phyloP scores from a whole-genome alignment of 495 filamentous ascomycete species.

The Penicillium egyptiacum region DNA sequence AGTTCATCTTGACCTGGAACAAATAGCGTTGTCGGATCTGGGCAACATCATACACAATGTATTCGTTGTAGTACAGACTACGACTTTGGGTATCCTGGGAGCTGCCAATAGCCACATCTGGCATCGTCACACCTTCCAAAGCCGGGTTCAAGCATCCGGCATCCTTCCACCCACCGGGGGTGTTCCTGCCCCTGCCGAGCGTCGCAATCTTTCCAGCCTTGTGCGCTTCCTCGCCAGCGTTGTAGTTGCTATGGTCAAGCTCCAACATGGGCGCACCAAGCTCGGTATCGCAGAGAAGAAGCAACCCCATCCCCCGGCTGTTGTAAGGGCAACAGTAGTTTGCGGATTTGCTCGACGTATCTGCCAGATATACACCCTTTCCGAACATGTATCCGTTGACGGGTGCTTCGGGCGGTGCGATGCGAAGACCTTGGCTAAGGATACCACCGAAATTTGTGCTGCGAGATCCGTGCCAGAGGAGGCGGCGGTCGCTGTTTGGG shows the following conservation, averaged over 20 bases:
- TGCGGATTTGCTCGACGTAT: conserved; percentile 76
- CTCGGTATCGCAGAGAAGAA: conserved; percentile 79
- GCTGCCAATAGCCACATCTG: conserved; percentile 24
- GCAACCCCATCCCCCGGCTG: conserved; percentile 57
- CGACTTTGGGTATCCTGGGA: not conserved
- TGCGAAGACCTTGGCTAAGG: conserved; percentile 78
- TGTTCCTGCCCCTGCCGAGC: conserved; percentile 59
- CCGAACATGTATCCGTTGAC: conserved; percentile 79
- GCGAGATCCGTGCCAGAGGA: conserved; percentile 81
- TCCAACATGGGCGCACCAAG: conserved; percentile 69
- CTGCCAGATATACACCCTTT: conserved; percentile 88
- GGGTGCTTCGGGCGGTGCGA: conserved; percentile 81
- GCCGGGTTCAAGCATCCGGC: conserved; percentile 60
- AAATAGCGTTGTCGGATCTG: conserved; percentile 80
- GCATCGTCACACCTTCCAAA: conserved; percentile 66
- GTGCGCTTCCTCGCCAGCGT: conserved; percentile 63
- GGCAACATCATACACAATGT: conserved; percentile 75
- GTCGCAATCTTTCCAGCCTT: conserved; percentile 61
- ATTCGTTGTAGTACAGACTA: conserved; percentile 49
- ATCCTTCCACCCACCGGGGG: conserved; percentile 73
- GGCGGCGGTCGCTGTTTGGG: conserved; percentile 58
- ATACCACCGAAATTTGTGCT: conserved; percentile 82
- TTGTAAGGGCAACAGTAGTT: conserved; percentile 66
- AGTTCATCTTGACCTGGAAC: conserved; percentile 56
- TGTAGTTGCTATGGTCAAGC: conserved; percentile 50